Evolutionary conservation across 2,329 filamentous ascomycete species (phyloP).

Genomic region (Parastagonospora avenae): DNA sequence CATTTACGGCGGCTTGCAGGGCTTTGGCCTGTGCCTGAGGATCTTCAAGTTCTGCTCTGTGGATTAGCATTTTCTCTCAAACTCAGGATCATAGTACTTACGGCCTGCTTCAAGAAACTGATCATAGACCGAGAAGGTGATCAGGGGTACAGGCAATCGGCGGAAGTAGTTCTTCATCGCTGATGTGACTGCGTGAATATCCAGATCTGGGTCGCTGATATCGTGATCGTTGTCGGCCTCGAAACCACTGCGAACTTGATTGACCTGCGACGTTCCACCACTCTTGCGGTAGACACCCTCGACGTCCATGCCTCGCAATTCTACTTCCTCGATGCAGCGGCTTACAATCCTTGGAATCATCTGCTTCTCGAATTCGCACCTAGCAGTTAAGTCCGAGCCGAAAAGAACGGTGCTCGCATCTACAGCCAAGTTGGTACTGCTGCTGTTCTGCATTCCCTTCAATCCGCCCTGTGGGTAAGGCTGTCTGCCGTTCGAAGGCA

Average conservation of each 20-base stretch:
- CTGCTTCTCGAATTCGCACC: conserved; percentile 85
- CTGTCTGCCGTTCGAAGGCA: conserved; percentile 19
- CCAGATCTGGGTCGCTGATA: conserved; percentile 89
- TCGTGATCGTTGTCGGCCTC: conserved; percentile 85
- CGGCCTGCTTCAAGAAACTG: conserved; percentile 79
- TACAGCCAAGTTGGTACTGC: conserved; percentile 48
- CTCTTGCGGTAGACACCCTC: conserved; percentile 99
- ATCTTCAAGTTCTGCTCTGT: conserved; percentile 63
- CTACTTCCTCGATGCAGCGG: conserved; percentile 95
- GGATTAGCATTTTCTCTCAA: conserved; percentile 4
- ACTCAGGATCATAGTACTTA: conserved; percentile 51
- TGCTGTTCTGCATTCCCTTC: conserved; percentile 43
- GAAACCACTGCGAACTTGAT: conserved; percentile 88
- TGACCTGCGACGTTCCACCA: conserved; percentile 88
- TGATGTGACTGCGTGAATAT: conserved; percentile 95
- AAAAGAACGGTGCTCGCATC: conserved; percentile 66
- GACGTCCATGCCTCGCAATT: conserved; percentile 93
- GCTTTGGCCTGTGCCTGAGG: conserved; percentile 57
- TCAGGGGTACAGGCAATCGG: conserved; percentile 83
- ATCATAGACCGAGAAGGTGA: conserved; percentile 94
- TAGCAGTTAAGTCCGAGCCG: conserved; percentile 83
- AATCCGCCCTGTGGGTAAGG: too few relatives aligned
- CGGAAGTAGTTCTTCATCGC: conserved; percentile 98
- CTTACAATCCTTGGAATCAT: conserved; percentile 90
- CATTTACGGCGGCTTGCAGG: conserved; percentile 74